Base-by-base conservation (phyloP, 306 rosid species). In the Bauhinia variegata region DNA sequence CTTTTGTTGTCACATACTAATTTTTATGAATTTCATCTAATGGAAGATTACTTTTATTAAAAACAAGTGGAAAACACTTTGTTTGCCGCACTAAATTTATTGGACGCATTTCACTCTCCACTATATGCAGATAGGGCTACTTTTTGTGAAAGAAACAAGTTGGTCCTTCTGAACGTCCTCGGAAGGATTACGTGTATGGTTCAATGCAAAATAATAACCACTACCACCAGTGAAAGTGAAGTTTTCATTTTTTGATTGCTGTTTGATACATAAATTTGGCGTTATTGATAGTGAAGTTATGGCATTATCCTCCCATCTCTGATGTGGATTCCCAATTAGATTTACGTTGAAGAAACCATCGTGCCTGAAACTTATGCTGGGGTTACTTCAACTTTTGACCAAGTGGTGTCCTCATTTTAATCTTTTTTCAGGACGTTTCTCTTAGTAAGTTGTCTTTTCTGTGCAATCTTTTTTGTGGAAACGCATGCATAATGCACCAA, bases 401-500 rank as follows among this genome's bases (percentile, higher is more conserved):
- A 85, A 63, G 83, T 82, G 83, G 60, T 50, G 60, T 37, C 50
- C 72, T 72, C 77, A 65, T 73, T 80, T 74, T 67, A 73, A 75
- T 73, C 69, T 47, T 62, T 58, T 67, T 70, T 74, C 36, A 33
- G 13, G 72, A 66, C 55, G 68, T 68, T 54, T 54, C 57, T 60
- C 70, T 50, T 9, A 61, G 34, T 70, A 56, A 75, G 54, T 62
- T 54, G 76, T 63, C 74, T 19, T 77, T 70, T 77, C 9, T 63
- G 51, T 42, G 60, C 59, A 64, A 56, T 60, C 67, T 65, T 54
- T 36, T 54, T 84, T 84, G 95, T 89, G 96, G 98, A 81, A 82
- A 78, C 76, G 75, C 89, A 85, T 80, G 78, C 96, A 87, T 44
- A 71, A 82, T 87, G 88, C 98, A 89, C 89, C 75, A 59, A 4